These are phyloP conservation scores for Maudiozyma serrabonitensis DNA, from an alignment of 805 yeast species.

Conservation along the genomic window DNA sequence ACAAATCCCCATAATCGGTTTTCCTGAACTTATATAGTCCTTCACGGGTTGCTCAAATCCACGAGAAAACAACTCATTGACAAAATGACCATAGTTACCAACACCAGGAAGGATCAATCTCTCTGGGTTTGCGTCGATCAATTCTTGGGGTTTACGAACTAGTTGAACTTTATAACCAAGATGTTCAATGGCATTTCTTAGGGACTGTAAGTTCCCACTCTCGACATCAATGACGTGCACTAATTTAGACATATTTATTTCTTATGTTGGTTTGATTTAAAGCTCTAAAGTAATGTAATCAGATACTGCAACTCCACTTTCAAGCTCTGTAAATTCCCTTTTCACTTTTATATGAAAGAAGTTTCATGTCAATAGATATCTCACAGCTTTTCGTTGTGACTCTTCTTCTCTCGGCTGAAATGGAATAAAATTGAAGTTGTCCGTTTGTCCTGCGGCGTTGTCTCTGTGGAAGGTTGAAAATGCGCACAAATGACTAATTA, in stretches of 20 bases:
- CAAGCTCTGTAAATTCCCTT: no score
- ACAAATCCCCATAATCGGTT: slow-evolving; percentile 92
- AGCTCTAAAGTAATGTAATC: neutral
- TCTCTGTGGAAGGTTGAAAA: no score
- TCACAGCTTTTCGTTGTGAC: no score
- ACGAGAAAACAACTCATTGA: slow-evolving; percentile 51
- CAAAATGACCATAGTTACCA: slow-evolving; percentile 94
- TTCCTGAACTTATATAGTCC: slow-evolving; percentile 63
- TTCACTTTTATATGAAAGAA: no score
- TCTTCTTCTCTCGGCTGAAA: no score
- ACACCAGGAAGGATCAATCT: slow-evolving; percentile 87
- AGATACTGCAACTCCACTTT: no score
- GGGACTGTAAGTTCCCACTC: slow-evolving; percentile 86
- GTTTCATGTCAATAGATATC: no score
- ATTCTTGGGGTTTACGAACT: slow-evolving; percentile 50
- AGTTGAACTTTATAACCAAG: slow-evolving; percentile 63
- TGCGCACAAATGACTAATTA: no score
- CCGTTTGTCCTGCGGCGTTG: no score
- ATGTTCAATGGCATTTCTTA: slow-evolving; percentile 73
- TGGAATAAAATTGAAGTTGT: no score
- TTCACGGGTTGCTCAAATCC: slow-evolving; percentile 58
- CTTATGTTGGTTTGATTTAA: neutral
- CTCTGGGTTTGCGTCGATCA: slow-evolving; percentile 36
- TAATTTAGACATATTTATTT: slow-evolving; percentile 7
- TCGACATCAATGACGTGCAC: slow-evolving; percentile 79